A percentile compares a stretch with the other conserved stretches of the same genome.
Evolutionary conservation across 116 monocot genomes (phyloP).

Genomic region (Iris pallida): DNA sequence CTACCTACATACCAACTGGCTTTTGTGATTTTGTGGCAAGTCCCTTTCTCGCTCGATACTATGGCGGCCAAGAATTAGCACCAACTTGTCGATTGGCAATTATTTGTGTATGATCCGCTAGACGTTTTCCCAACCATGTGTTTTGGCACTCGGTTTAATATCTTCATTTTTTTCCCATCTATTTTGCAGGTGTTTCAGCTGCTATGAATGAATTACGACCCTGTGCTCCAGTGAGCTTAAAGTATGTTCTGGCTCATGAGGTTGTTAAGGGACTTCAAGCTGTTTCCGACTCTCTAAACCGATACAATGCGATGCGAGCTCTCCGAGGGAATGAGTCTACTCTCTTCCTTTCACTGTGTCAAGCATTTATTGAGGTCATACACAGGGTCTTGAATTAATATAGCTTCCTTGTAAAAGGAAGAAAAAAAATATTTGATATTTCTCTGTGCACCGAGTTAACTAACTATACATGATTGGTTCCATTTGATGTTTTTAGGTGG

Average conservation of each 20-base stretch:
- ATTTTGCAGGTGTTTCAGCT: slow-evolving; percentile 63
- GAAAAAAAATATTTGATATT: neutral
- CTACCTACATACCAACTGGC: too few species aligned
- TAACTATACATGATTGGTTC: neutral
- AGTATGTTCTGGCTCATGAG: slow-evolving; percentile 61
- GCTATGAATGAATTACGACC: slow-evolving; percentile 97
- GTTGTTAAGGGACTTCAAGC: slow-evolving; percentile 68
- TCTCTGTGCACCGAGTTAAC: neutral
- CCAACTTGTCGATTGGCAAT: too few species aligned
- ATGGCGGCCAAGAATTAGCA: too few species aligned
- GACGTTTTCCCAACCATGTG: too few species aligned
- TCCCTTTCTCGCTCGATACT: too few species aligned
- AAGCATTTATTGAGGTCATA: slow-evolving; percentile 79
- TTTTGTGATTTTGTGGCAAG: too few species aligned
- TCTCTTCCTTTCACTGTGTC: slow-evolving; percentile 91
- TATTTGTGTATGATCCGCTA: too few species aligned
- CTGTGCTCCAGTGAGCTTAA: slow-evolving; percentile 82
- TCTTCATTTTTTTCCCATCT: neutral
- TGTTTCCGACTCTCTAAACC: slow-evolving; percentile 71
- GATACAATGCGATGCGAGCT: slow-evolving; percentile 70
- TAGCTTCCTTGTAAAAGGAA: neutral
- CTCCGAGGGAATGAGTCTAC: slow-evolving; percentile 86
- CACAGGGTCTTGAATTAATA: neutral
- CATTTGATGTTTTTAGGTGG: slow-evolving; percentile 41
- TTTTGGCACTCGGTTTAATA: neutral